These are phyloP conservation scores for Amanita pseudoporphyria DNA, from an alignment of 768 basidiomycete genomes.

Conservation along the genomic window DNA sequence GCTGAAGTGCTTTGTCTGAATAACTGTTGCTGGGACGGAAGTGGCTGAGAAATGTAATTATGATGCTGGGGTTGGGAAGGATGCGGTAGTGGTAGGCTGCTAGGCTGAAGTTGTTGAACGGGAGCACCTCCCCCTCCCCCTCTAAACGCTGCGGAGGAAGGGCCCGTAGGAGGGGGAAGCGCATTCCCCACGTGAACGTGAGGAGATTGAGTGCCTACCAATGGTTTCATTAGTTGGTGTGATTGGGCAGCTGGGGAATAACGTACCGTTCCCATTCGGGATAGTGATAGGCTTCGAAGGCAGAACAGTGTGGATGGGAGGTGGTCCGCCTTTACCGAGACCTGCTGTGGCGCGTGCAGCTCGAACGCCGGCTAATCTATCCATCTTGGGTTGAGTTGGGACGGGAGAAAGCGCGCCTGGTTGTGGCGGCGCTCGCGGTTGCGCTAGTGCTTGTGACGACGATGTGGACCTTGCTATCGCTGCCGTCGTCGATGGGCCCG, in stretches of 20 bases:
- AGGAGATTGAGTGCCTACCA: neutral
- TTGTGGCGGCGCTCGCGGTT: neutral
- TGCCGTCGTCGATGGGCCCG: neutral
- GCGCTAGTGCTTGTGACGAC: neutral
- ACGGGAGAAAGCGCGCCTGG: neutral
- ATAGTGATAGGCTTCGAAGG: neutral
- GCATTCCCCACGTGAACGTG: neutral
- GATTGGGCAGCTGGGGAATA: neutral
- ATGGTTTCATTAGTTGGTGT: neutral
- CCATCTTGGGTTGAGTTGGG: neutral
- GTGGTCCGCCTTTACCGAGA: neutral
- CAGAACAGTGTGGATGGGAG: neutral
- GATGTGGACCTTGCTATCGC: neutral
- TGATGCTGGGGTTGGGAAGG: neutral
- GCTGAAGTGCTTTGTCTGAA: neutral
- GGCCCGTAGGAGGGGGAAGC: neutral
- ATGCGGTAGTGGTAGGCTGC: neutral
- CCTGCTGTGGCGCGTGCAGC: neutral
- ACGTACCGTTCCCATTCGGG: neutral
- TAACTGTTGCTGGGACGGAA: no score
- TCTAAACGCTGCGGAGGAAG: neutral
- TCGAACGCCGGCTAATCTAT: conserved; percentile 1
- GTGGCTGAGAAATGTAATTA: neutral
- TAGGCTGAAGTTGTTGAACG: neutral
- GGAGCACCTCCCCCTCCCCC: neutral